phyloP scores from a whole-genome alignment of 2,329 filamentous ascomycete species.

The Basipetospora chlamydospora region DNA sequence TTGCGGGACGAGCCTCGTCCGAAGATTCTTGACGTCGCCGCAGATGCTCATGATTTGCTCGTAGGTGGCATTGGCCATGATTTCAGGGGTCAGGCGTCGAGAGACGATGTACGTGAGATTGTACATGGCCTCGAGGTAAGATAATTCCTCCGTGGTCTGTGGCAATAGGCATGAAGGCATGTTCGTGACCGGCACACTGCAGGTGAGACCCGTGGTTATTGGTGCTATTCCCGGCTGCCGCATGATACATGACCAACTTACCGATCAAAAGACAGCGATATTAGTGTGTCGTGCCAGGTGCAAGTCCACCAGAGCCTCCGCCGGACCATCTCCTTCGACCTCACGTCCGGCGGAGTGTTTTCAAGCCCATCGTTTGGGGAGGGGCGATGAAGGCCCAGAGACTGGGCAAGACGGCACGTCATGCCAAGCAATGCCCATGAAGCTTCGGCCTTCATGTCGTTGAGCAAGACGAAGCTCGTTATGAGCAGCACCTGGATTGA shows the following conservation, averaged over 20 bases:
- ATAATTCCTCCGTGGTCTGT: slow-evolving; percentile 30
- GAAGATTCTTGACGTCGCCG: slow-evolving; percentile 36
- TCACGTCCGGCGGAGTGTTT: slow-evolving; percentile 19
- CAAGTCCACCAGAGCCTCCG: slow-evolving; percentile 50
- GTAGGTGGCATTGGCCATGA: slow-evolving; percentile 32
- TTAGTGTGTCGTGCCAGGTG: slow-evolving; percentile 52
- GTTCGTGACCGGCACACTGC: slow-evolving; percentile 47
- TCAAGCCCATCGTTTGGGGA: slow-evolving; percentile 29
- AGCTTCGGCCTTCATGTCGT: slow-evolving; percentile 56
- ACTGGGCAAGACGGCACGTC: slow-evolving; percentile 50
- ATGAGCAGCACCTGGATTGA: slow-evolving; percentile 50
- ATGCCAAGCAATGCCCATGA: slow-evolving; percentile 52
- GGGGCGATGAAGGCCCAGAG: slow-evolving; percentile 43
- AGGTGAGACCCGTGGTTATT: slow-evolving; percentile 1
- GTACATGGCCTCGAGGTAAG: slow-evolving; percentile 52
- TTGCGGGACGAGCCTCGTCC: slow-evolving; percentile 31
- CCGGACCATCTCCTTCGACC: slow-evolving; percentile 38
- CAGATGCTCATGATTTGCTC: slow-evolving; percentile 43
- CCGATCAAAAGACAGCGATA: slow-evolving; percentile 52
- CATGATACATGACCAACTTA: no score
- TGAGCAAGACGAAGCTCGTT: slow-evolving; percentile 47
- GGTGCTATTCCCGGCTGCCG: no score
- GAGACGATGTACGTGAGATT: slow-evolving; percentile 48
- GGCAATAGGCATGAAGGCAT: slow-evolving; percentile 42
- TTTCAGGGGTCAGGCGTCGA: slow-evolving; percentile 39